Conservation (phyloP, 139 green algal genomes). For the Coelastrella sp. region DNA sequence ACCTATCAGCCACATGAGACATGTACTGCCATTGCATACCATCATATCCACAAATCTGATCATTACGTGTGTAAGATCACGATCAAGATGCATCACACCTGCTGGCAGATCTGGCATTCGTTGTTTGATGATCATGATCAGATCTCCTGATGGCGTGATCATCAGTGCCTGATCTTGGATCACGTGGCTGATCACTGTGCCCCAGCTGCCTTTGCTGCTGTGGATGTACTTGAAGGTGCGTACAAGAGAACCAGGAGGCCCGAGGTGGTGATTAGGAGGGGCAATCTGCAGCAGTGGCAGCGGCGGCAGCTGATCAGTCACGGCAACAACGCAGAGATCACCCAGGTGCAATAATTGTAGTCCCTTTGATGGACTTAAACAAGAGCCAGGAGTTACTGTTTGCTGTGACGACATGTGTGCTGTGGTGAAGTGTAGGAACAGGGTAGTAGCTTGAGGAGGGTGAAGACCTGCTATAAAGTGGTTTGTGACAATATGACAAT, state of each 20-base stretch:
- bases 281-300: conserved; percentile 7
- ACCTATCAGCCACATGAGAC: no score
- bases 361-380: no score
- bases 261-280: background rate
- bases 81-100: conserved; percentile 23
- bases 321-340: no score
- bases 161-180: conserved; percentile 31
- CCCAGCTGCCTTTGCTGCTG: background rate
- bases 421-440: no score
- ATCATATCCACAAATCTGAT: no score
- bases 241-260: background rate
- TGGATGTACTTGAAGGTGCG: conserved; percentile 24
- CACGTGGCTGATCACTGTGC: background rate
- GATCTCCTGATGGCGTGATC: background rate
- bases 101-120: conserved; percentile 30
- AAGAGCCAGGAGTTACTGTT: no score
- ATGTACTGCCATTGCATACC: background rate
- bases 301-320: background rate
- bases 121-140: conserved; percentile 18
- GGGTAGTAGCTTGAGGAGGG: no score
- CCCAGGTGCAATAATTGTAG: no score
- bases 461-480: no score
- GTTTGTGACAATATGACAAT: no score
- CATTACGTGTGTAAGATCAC: background rate
- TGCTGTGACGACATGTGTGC: no score